Conservation (phyloP, 148 eudicot genomes). For the Chenopodium berlandieri region DNA sequence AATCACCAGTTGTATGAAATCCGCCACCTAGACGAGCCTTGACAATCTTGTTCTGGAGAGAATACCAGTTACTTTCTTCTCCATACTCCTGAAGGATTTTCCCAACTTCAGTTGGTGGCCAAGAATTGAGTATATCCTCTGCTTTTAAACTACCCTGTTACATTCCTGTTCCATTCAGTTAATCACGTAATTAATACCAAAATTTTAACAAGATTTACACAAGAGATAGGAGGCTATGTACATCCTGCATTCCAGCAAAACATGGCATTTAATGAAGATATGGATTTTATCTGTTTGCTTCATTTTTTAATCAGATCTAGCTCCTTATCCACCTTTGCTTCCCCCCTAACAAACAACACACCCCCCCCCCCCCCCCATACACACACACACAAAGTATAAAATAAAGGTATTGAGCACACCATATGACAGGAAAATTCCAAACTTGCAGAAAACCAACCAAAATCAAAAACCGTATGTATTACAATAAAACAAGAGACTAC, state of each 20-base stretch:
- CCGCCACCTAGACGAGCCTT: conserved; percentile 83
- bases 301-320: not conserved
- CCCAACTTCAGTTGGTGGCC: conserved; percentile 82
- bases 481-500: not conserved
- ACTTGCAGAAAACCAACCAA: not conserved
- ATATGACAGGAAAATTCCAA: no score
- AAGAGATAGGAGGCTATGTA: not conserved
- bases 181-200: conserved; percentile 30
- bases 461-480: not conserved
- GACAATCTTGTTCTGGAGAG: conserved; percentile 73
- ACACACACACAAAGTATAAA: no score
- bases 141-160: conserved; percentile 87
- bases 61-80: conserved; percentile 93
- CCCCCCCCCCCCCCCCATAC: no score
- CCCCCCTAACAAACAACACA: not conserved
- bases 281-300: not conserved
- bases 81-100: conserved; percentile 84
- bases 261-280: not conserved
- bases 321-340: not conserved
- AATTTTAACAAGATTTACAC: not conserved
- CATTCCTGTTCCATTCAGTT: conserved; percentile 78
- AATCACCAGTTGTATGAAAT: conserved; percentile 68
- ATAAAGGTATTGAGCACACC: no score
- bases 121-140: conserved; percentile 84
- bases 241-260: not conserved